phyloP scores from a whole-genome alignment of 257 asterid species.

The Gentiana dahurica region DNA sequence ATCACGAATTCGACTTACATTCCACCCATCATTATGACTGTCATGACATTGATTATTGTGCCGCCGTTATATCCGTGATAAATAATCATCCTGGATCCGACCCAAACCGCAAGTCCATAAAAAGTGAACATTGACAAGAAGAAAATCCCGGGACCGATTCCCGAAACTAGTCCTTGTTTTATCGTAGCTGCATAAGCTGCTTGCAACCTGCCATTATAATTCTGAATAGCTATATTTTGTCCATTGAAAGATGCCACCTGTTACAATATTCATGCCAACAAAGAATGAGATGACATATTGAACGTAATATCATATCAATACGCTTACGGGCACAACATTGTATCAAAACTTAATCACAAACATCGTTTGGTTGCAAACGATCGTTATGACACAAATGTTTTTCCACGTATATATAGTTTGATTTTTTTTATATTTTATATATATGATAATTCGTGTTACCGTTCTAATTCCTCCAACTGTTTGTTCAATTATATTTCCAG shows the following conservation, averaged over 20 bases:
- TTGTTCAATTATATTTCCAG: constrained; percentile 66
- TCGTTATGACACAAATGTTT: background rate
- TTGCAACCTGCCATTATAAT: constrained; percentile 34
- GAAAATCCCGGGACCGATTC: constrained; percentile 41
- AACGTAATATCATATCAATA: background rate
- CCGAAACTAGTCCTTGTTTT: constrained; percentile 50
- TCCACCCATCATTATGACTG: constrained; percentile 57
- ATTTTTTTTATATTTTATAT: background rate
- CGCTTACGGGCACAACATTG: background rate
- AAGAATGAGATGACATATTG: background rate
- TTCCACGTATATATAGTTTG: no score
- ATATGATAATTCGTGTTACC: constrained; percentile 17
- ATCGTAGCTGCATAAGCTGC: constrained; percentile 28
- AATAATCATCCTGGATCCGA: constrained; percentile 46
- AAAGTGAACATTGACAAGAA: constrained; percentile 23
- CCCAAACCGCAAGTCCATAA: constrained; percentile 56
- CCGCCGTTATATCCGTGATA: constrained; percentile 44
- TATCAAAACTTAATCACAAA: background rate
- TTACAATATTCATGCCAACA: background rate
- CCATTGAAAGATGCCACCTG: constrained; percentile 72
- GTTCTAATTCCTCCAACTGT: constrained; percentile 72
- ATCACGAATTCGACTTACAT: constrained; percentile 26
- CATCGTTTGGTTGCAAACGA: no score
- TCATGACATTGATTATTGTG: constrained; percentile 33
- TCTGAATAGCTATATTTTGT: constrained; percentile 35